A percentile compares a stretch with the other conserved stretches of the same genome.
phyloP scores from a whole-genome alignment of 306 rosid species.

The Prunus persica region DNA sequence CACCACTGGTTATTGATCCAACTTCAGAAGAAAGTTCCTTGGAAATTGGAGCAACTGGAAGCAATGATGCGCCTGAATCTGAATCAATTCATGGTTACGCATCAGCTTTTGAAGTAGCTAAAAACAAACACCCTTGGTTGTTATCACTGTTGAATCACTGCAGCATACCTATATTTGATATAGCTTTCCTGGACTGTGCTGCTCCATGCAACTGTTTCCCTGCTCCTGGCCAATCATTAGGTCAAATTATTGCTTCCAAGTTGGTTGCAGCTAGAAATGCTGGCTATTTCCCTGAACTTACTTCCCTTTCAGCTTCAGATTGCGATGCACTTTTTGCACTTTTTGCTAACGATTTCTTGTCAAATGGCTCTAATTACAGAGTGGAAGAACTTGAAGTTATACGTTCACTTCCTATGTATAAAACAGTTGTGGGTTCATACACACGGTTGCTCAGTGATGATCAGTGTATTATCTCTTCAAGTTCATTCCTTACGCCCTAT shows the following conservation, averaged over 20 bases:
- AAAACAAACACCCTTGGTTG: slow-evolving; percentile 74
- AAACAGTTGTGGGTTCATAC: slow-evolving; percentile 83
- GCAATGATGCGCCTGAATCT: slow-evolving; percentile 40
- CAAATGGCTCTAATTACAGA: slow-evolving; percentile 45
- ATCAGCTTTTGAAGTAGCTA: slow-evolving; percentile 63
- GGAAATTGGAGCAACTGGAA: slow-evolving; percentile 45
- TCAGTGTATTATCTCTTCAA: slow-evolving; percentile 83
- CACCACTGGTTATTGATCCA: slow-evolving; percentile 51
- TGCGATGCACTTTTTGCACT: slow-evolving; percentile 78
- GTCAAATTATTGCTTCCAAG: slow-evolving; percentile 84
- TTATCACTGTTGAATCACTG: slow-evolving; percentile 79
- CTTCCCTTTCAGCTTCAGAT: slow-evolving; percentile 55
- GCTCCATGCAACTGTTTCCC: slow-evolving; percentile 63
- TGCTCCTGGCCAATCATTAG: slow-evolving; percentile 56
- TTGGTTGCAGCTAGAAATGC: slow-evolving; percentile 80
- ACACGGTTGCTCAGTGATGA: slow-evolving; percentile 62
- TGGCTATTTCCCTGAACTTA: slow-evolving; percentile 77
- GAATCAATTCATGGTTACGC: slow-evolving; percentile 46
- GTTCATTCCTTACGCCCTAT: slow-evolving; percentile 73
- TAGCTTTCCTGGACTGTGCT: slow-evolving; percentile 70
- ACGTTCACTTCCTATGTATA: slow-evolving; percentile 82
- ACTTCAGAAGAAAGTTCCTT: slow-evolving; percentile 27
- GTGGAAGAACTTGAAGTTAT: slow-evolving; percentile 74
- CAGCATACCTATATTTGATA: slow-evolving; percentile 83
- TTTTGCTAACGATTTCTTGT: slow-evolving; percentile 61